Conservation (phyloP, 2,329 filamentous ascomycete species). For the Corynespora cassiicola region DNA sequence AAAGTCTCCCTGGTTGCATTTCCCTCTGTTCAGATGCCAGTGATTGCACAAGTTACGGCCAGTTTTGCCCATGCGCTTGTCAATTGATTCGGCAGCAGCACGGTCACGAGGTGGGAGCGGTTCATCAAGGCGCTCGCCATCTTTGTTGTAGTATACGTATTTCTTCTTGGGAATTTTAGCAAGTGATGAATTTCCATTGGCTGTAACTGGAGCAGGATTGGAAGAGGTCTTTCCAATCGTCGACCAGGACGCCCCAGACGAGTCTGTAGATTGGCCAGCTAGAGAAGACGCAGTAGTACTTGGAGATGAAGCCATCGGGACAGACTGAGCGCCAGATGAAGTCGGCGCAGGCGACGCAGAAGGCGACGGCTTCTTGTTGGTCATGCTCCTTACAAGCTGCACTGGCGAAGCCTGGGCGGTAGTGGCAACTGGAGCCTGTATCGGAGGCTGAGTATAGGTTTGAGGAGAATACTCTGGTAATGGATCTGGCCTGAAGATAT, state of each 20-base stretch:
- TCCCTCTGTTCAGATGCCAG: constrained; percentile 40
- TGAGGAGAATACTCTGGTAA: constrained; percentile 39
- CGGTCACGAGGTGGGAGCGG: constrained; percentile 41
- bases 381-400: constrained; percentile 14
- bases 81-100: constrained; percentile 28
- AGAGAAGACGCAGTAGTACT: constrained; percentile 29
- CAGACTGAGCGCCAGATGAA: constrained; percentile 9
- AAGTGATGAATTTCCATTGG: no score
- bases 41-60: constrained; percentile 44
- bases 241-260: constrained; percentile 41
- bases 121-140: constrained; percentile 51
- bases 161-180: constrained; percentile 39
- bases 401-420: constrained; percentile 14
- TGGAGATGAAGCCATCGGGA: constrained; percentile 17
- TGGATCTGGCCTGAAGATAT: constrained; percentile 50
- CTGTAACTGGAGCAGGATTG: no score
- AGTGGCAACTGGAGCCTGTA: constrained; percentile 14
- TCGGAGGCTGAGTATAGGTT: constrained; percentile 4
- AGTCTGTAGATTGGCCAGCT: constrained; percentile 11
- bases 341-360: constrained; percentile 17
- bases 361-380: constrained; percentile 19
- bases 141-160: constrained; percentile 50
- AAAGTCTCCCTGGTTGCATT: constrained; percentile 48
- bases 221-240: constrained; percentile 49
- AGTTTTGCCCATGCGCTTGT: constrained; percentile 34